Evolutionary conservation across 2,329 filamentous ascomycete species (phyloP), one percentile per base, ranked within the genome.

Genomic region (Nothophoma quercina): DNA sequence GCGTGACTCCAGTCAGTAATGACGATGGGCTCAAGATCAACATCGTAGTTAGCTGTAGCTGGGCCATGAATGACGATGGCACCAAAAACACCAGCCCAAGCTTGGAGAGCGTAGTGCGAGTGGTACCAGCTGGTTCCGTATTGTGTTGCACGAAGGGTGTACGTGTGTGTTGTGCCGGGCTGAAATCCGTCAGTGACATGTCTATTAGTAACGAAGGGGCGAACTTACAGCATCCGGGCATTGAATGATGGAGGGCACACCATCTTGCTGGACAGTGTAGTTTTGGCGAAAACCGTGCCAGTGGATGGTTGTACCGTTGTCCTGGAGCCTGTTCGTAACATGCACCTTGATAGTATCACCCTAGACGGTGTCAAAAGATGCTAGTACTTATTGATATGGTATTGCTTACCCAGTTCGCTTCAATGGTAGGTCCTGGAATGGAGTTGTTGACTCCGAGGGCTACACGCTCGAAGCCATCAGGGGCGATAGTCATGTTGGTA

Each of bases 361-460:
- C 72, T 69, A 13, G 3, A n/a, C n/a, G n/a, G 1, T 5, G 5
- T 6, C 8, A n/a, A 36, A 8, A 46, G 42, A 36, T 6, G 2
- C 15, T 12, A 34, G 76, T 50, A 18, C 3, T 74, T 70, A 19
- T 64, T 71, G 49, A 77, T 48, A 1, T 42, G 50, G 10, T 72
- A 43, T 3, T 73, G 43, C 75, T 71, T 29, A 87, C 87, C 41
- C 86, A 76, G 39, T 81, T 81, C 29, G 83, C 87, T 43, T 83
- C 79, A 50, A 91, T 86, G 21, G 75, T 73, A 1, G 90, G 90
- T 44, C 89, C 81, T 1, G 90, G 90, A 88, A 89, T 91, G 75
- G 87, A 72, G 4, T 84, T 84, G 65, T 95, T 93, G 76, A 95
- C 88, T 36, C 88, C 89, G 67, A 93, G 90, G 3, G 84, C 83